phyloP scores from a whole-genome alignment of 495 filamentous ascomycete genomes.

The Geopyxis carbonaria region DNA sequence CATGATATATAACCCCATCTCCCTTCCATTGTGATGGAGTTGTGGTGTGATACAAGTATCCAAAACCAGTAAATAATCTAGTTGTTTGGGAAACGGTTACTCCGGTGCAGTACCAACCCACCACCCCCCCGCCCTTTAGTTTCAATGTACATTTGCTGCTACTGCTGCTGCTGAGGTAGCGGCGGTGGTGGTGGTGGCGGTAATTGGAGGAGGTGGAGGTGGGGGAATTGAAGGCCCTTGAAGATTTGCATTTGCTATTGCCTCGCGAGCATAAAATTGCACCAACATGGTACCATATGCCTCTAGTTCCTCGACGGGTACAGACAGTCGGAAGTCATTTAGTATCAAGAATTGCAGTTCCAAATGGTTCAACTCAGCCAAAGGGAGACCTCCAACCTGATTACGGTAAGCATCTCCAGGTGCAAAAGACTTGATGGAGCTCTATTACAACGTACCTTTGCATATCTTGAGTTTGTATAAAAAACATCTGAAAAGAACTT shows the following conservation, averaged over 20 bases:
- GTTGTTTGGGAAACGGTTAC: no score
- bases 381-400: slow-evolving; percentile 88
- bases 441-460: slow-evolving; percentile 88
- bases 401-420: not conserved
- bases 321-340: slow-evolving; percentile 90
- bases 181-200: slow-evolving; percentile 1
- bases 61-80: no score
- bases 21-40: no score
- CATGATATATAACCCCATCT: no score
- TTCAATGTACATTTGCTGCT: slow-evolving; percentile 3
- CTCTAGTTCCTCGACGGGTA: slow-evolving; percentile 89
- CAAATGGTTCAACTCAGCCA: slow-evolving; percentile 91
- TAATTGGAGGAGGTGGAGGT: not conserved
- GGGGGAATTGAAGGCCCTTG: slow-evolving; percentile 7
- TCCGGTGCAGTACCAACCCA: no score
- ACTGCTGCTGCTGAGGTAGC: not conserved
- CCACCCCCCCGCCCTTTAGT: not conserved
- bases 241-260: slow-evolving; percentile 40
- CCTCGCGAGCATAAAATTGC: slow-evolving; percentile 90
- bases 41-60: no score
- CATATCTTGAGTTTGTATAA: slow-evolving; percentile 97
- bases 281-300: slow-evolving; percentile 98
- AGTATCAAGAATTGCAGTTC: slow-evolving; percentile 92
- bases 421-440: not conserved
- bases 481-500: slow-evolving; percentile 99